Evolutionary conservation across 495 filamentous ascomycete genomes (phyloP), one percentile per base, ranked within the genome.

Genomic region (Astrothelium subdiscretum): DNA sequence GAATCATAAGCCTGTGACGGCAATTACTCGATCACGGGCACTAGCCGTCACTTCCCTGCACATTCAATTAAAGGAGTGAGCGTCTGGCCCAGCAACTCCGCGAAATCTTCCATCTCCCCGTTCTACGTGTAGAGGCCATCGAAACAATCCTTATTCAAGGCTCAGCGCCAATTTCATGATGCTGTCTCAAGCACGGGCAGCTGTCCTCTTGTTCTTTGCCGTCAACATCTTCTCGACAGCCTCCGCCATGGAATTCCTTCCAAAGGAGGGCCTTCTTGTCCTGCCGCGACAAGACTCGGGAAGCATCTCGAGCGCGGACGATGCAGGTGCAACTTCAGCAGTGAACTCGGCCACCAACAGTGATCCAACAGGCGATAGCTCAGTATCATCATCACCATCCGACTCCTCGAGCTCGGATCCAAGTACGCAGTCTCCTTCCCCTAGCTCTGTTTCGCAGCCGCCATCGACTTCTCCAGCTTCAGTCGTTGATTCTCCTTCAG

Each of bases 341-440:
- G n/a, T n/a, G 5, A 26, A 29, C 5, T 54, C 48, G 22, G 48
- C 48, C 5, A 29, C 48, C 5, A 20, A 29, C 24, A 29, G 5
- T 24, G 20, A 20, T 15, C 4, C 48, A 10, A 29, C 48, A 48
- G 12, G 20, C n/a, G 15, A 29, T 24, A 24, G 8, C 20, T 54
- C 24, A 20, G n/a, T 20, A 29, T 11, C 12, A 8, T 54, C 48
- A 20, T 54, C 48, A 29, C 48, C 48, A 54, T 54, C 48, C 48
- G 48, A 54, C 48, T 54, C 48, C 24, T 54, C 48, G 22, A 54
- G 48, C 4, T 54, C 48, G 48, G 48, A 54, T 54, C 48, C 48
- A 54, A 54, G 48, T 54, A 54, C 48, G 48, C 48, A 26, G 48
- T 54, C 48, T 54, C 48, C 48, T 54, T 54, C 48, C 29, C 22